Conservation (phyloP, 2,329 filamentous ascomycete genomes). For the Bimuria novae-zelandiae region DNA sequence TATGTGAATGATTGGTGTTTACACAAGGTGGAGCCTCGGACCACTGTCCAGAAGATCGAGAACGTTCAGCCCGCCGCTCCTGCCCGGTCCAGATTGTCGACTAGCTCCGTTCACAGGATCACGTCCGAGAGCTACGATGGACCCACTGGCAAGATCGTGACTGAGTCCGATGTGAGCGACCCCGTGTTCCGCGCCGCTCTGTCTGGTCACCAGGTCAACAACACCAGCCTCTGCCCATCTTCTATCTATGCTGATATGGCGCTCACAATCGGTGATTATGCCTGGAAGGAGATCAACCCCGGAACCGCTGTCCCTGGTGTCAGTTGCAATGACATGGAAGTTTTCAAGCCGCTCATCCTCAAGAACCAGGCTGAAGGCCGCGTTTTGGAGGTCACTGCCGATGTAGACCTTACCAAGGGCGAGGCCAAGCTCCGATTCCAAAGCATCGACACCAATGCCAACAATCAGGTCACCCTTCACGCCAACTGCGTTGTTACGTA, state of each 20-base stretch:
- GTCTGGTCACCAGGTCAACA: slow-evolving; percentile 70
- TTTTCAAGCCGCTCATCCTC: slow-evolving; percentile 71
- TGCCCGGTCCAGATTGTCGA: no score
- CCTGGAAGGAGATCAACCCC: slow-evolving; percentile 66
- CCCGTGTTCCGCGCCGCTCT: slow-evolving; percentile 66
- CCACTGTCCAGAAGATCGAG: slow-evolving; percentile 36
- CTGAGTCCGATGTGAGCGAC: slow-evolving; percentile 69
- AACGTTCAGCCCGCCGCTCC: slow-evolving; percentile 45
- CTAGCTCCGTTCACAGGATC: no score
- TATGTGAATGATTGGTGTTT: no score
- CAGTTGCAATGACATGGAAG: slow-evolving; percentile 70
- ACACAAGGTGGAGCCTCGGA: no score
- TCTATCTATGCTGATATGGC: slow-evolving; percentile 67
- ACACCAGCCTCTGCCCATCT: slow-evolving; percentile 68
- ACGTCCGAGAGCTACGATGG: no score
- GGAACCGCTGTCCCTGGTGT: slow-evolving; percentile 60
- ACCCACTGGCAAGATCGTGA: no score
- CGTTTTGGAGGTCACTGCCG: slow-evolving; percentile 65
- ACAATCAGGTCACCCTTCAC: slow-evolving; percentile 61
- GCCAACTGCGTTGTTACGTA: slow-evolving; percentile 66
- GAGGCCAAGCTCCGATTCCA: slow-evolving; percentile 55
- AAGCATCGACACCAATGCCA: slow-evolving; percentile 64
- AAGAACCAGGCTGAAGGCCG: slow-evolving; percentile 58
- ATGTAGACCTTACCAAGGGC: slow-evolving; percentile 60
- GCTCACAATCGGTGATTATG: slow-evolving; percentile 68